Evolutionary conservation across 352 stramenopile species (phyloP).

Genomic region (Paralagenidium karlingii): DNA sequence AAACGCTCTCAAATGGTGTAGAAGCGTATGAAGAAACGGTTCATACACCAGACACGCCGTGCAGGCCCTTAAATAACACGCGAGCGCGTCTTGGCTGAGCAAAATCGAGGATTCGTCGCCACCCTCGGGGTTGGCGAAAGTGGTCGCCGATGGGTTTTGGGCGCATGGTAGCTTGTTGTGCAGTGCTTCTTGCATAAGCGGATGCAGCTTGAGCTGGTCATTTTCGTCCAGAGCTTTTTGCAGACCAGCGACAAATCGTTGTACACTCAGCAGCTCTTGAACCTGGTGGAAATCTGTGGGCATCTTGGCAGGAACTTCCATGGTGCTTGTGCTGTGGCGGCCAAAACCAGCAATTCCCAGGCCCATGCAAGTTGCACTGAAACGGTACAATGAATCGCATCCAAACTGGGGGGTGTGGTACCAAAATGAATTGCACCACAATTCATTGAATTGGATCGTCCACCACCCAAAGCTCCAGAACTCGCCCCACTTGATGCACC

Average conservation of each 20-base stretch:
- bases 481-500: no score
- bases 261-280: slow-evolving; percentile 17
- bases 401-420: no score
- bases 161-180: slow-evolving; percentile 5
- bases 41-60: slow-evolving; percentile 36
- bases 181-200: slow-evolving; percentile 19
- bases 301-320: slow-evolving; percentile 1
- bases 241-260: slow-evolving; percentile 14
- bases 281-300: no score
- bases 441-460: slow-evolving; percentile 2
- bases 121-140: background rate
- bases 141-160: background rate
- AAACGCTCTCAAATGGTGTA: slow-evolving; percentile 59
- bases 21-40: slow-evolving; percentile 23
- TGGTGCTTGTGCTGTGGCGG: slow-evolving; percentile 3
- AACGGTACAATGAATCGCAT: slow-evolving; percentile 1
- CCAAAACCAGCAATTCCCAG: slow-evolving; percentile 4
- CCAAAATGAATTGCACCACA: slow-evolving; percentile 15
- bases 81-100: slow-evolving; percentile 2
- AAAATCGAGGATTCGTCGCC: background rate
- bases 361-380: slow-evolving; percentile 8
- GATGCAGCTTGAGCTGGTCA: slow-evolving; percentile 17
- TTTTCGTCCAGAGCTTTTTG: slow-evolving; percentile 7
- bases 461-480: no score
- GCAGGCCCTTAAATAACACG: slow-evolving; percentile 32